A percentile compares a stretch with the other conserved stretches of the same genome.
Conservation (phyloP, 2,329 filamentous ascomycete genomes). For the Lachnellula suecica region DNA sequence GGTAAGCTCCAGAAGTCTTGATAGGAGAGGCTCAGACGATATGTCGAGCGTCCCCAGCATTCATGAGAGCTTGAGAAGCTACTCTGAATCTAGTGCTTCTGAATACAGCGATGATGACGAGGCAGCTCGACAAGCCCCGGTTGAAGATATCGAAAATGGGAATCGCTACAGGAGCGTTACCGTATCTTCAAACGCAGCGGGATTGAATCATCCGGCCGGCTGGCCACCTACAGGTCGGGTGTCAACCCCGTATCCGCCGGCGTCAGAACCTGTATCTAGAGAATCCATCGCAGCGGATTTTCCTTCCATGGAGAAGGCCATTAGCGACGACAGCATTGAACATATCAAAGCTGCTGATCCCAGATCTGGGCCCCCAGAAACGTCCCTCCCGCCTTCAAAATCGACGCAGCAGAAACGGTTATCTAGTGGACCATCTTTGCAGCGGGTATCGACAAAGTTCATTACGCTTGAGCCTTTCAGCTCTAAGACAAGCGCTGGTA, state of each 20-base stretch:
- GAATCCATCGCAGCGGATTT: slow-evolving; percentile 4
- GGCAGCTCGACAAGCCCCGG: background rate
- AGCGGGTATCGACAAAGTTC: background rate
- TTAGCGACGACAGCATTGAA: slow-evolving; percentile 7
- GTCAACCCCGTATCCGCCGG: slow-evolving; percentile 16
- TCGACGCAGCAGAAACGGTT: background rate
- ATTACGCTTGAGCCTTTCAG: background rate
- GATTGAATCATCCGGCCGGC: background rate
- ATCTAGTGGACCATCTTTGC: background rate
- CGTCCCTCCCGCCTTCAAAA: background rate
- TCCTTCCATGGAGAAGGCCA: slow-evolving; percentile 1
- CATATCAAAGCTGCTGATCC: slow-evolving; percentile 17
- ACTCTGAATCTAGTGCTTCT: slow-evolving; percentile 20
- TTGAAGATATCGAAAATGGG: background rate
- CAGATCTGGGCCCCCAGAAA: slow-evolving; percentile 13
- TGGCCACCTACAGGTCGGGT: slow-evolving; percentile 13
- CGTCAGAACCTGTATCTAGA: slow-evolving; percentile 9
- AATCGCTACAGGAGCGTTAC: slow-evolving; percentile 1
- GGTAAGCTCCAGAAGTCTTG: background rate
- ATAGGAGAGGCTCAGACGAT: slow-evolving; percentile 13
- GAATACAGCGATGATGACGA: slow-evolving; percentile 16
- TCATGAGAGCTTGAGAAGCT: slow-evolving; percentile 29
- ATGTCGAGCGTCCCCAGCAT: slow-evolving; percentile 19
- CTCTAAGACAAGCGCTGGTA: background rate
- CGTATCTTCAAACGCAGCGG: background rate